Evolutionary conservation across 2,329 filamentous ascomycete species (phyloP).

Genomic region (Penicillium paneum): DNA sequence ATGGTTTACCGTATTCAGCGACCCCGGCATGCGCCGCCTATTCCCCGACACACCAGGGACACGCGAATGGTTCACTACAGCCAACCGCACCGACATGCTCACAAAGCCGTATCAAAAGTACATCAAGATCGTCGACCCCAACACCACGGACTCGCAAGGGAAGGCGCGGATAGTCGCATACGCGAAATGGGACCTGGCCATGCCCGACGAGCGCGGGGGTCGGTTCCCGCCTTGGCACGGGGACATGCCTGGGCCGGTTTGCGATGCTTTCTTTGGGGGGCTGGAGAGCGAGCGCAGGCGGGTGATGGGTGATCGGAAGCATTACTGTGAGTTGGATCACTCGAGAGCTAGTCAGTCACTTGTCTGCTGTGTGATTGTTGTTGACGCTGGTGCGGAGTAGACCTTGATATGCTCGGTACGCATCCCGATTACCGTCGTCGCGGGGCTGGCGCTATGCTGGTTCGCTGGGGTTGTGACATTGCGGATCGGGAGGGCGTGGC

Average conservation of each 20-base stretch:
- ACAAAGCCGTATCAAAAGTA: conserved; percentile 26
- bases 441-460: conserved; percentile 41
- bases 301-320: conserved; percentile 24
- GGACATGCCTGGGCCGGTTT: conserved; percentile 16
- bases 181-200: conserved; percentile 31
- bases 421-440: conserved; percentile 43
- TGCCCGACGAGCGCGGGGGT: conserved; percentile 22
- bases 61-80: conserved; percentile 27
- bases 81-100: conserved; percentile 21
- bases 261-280: conserved; percentile 18
- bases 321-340: conserved; percentile 25
- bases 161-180: conserved; percentile 24
- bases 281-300: conserved; percentile 21
- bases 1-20: conserved; percentile 27
- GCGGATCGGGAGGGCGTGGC: conserved; percentile 34
- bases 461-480: conserved; percentile 40
- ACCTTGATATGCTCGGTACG: conserved; percentile 41
- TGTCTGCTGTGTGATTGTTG: background rate
- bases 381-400: conserved; percentile 18
- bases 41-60: conserved; percentile 29
- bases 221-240: conserved; percentile 31
- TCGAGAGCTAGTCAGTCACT: background rate
- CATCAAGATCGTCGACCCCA: conserved; percentile 28
- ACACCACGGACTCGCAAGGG: conserved; percentile 3
- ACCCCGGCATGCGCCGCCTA: conserved; percentile 17